Evolutionary conservation across 2,329 filamentous ascomycete species (phyloP).

Genomic region (Trichoderma sp.): DNA sequence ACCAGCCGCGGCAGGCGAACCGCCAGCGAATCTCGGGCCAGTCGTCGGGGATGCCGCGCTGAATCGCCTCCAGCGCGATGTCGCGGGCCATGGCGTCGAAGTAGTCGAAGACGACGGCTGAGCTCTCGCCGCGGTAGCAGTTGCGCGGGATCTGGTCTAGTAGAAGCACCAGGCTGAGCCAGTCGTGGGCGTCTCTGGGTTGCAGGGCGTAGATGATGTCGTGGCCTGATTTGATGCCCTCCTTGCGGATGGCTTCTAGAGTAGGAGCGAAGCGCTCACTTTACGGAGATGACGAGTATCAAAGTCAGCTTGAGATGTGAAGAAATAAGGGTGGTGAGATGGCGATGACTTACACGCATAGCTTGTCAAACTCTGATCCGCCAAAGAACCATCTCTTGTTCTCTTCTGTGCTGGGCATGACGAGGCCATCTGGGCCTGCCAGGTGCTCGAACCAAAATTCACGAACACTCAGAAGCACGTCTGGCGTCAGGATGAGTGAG

Average conservation of each 20-base stretch:
- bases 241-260: conserved; percentile 36
- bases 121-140: conserved; percentile 54
- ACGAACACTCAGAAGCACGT: conserved; percentile 34
- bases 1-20: conserved; percentile 52
- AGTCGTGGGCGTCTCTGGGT: conserved; percentile 36
- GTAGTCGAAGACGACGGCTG: conserved; percentile 48
- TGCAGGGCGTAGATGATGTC: conserved; percentile 34
- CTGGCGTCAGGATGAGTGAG: conserved; percentile 30
- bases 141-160: conserved; percentile 67
- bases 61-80: conserved; percentile 42
- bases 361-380: conserved; percentile 37
- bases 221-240: conserved; percentile 31
- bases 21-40: conserved; percentile 36
- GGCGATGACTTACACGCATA: conserved; percentile 36
- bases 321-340: not conserved
- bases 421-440: conserved; percentile 28
- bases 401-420: conserved; percentile 32
- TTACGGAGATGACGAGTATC: not conserved
- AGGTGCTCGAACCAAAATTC: conserved; percentile 45
- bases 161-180: conserved; percentile 55
- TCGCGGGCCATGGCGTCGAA: conserved; percentile 58
- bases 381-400: conserved; percentile 39
- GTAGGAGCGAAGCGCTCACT: conserved; percentile 37
- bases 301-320: not conserved
- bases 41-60: conserved; percentile 33